These are phyloP conservation scores for Lentinula sp. DNA, from an alignment of 768 basidiomycete genomes.

Conservation along the genomic window DNA sequence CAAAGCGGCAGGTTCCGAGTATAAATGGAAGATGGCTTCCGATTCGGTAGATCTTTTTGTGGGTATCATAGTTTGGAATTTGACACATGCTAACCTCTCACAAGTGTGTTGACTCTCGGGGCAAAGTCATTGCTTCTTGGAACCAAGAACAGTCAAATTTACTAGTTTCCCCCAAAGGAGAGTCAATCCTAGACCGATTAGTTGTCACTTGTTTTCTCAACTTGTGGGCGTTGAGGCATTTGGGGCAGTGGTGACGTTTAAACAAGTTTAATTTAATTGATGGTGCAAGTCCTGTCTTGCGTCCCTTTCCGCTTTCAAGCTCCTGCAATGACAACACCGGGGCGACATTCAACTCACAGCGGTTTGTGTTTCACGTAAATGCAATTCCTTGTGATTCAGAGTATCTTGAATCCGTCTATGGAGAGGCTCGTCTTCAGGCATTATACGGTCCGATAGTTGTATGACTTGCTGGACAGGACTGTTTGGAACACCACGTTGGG, in stretches of 20 bases:
- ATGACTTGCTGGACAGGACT: not conserved
- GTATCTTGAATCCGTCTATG: too few species aligned
- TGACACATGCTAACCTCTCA: not conserved
- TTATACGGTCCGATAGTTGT: not conserved
- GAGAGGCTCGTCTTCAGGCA: not conserved
- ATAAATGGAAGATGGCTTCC: conserved; percentile 52
- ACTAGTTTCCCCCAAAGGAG: conserved; percentile 31
- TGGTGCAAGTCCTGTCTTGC: not conserved
- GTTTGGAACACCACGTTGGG: not conserved
- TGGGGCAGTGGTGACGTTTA: conserved; percentile 34
- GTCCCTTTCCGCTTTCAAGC: not conserved
- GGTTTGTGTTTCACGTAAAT: not conserved
- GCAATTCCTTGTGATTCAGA: not conserved
- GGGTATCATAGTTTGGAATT: conserved; percentile 14
- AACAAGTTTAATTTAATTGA: not conserved
- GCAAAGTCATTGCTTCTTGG: conserved; percentile 44
- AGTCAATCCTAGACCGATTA: conserved; percentile 39
- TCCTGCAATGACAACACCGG: not conserved
- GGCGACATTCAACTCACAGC: not conserved
- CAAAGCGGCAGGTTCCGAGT: conserved; percentile 40
- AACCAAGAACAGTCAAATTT: conserved; percentile 30
- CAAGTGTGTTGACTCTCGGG: conserved; percentile 46
- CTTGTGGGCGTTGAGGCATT: conserved; percentile 36
- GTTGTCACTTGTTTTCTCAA: conserved; percentile 51
- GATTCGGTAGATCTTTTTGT: conserved; percentile 37